Evolutionary conservation across 1,284 basidiomycete genomes (phyloP).

Genomic region (Trichosporon sp.): DNA sequence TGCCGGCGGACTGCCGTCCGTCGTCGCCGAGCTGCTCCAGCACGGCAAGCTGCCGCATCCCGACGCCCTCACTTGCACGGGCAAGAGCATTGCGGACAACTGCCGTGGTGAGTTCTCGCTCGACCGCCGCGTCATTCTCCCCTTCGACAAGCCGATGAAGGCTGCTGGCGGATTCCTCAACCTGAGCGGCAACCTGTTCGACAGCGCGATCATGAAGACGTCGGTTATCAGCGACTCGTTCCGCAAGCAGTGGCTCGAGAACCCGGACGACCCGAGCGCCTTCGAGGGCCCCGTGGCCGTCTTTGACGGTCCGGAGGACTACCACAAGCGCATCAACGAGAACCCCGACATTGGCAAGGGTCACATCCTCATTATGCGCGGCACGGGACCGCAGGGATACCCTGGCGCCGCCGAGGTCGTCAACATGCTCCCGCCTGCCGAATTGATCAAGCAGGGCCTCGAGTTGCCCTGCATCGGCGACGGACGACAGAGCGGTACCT

Average conservation of each 20-base stretch:
- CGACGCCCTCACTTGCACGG: conserved; percentile 37
- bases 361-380: conserved; percentile 46
- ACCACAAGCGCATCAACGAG: conserved; percentile 41
- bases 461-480: conserved; percentile 48
- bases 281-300: conserved; percentile 48
- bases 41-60: conserved; percentile 37
- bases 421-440: conserved; percentile 47
- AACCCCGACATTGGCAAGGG: conserved; percentile 26
- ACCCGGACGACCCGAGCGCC: conserved; percentile 45
- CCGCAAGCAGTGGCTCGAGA: conserved; percentile 40
- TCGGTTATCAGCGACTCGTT: conserved; percentile 44
- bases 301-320: conserved; percentile 48
- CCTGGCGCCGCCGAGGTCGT: conserved; percentile 46
- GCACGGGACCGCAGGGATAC: conserved; percentile 45
- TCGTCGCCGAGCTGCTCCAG: conserved; percentile 40
- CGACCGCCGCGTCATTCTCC: conserved; percentile 42
- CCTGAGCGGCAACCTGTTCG: conserved; percentile 45
- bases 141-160: conserved; percentile 38
- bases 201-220: conserved; percentile 49
- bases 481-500: conserved; percentile 46
- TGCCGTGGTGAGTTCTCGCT: conserved; percentile 36
- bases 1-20: conserved; percentile 42
- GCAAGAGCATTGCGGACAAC: conserved; percentile 35
- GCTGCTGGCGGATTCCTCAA: conserved; percentile 44
- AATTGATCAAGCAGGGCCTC: conserved; percentile 44